These are phyloP conservation scores for Dentiscutata heterogama DNA, from an alignment of 371 early-diverging fungal genomes.

Conservation along the genomic window DNA sequence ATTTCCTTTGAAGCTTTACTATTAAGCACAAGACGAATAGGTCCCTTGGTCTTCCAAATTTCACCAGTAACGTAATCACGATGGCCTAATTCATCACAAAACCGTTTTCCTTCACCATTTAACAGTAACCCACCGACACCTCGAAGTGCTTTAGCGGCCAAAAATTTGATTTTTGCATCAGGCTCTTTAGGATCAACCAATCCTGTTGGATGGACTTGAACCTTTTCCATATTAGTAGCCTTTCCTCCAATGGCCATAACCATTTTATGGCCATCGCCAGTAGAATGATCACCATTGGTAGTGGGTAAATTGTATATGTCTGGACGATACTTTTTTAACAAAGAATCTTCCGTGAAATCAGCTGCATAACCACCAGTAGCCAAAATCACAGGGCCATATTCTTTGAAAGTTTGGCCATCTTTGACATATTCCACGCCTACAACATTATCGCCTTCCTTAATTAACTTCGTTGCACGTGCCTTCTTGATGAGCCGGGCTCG, in stretches of 20 bases:
- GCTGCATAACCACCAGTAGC: conserved; percentile 96
- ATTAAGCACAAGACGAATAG: conserved; percentile 88
- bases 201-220: conserved; percentile 98
- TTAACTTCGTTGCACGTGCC: conserved; percentile 74
- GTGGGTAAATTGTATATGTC: conserved; percentile 75
- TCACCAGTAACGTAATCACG: conserved; percentile 89
- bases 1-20: conserved; percentile 89
- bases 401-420: conserved; percentile 65
- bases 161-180: conserved; percentile 86
- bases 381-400: conserved; percentile 85
- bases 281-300: conserved; percentile 96
- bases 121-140: conserved; percentile 95
- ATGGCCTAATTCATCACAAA: conserved; percentile 93
- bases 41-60: conserved; percentile 87
- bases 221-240: conserved; percentile 94
- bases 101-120: conserved; percentile 87
- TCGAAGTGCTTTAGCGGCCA: conserved; percentile 97
- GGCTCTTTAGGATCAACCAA: conserved; percentile 93
- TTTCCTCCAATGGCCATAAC: conserved; percentile 82
- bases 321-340: conserved; percentile 69
- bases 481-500: conserved; percentile 84
- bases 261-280: conserved; percentile 97
- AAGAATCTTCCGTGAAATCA: conserved; percentile 72
- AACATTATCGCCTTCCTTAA: conserved; percentile 70
- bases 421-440: conserved; percentile 88